Base-by-base conservation (phyloP, 2,329 filamentous ascomycete species). In the Zymoseptoria tritici region DNA sequence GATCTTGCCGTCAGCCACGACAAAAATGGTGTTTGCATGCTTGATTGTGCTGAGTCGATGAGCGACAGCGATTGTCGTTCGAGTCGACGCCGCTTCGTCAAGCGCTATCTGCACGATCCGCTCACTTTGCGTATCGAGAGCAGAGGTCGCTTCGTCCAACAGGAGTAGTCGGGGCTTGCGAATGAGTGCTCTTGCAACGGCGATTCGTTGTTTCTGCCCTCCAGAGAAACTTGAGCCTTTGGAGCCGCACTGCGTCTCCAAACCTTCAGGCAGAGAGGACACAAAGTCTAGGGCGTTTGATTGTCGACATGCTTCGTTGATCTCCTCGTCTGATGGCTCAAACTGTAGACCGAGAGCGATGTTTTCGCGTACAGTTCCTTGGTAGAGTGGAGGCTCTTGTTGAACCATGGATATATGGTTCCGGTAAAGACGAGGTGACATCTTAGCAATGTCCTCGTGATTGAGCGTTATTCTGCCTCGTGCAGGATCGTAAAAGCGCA, bases 371-470 rank as follows among this genome's bases (percentile, higher is more conserved):
- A 91, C 80, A 0, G 84, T 84, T 64, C 85, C 85, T 71, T 86
- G 84, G 68, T 89, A 91, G 5, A 92, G 79, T 0, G 85, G 86
- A 8, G 89, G 81, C 70, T 92, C 88, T 72, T 92, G 89, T 3
- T 87, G 84, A 0, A 92, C 89, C 0, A 92, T 80, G 1, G 87
- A 86, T 11, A 91, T 78, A 42, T 83, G 75, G 58, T 80, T 79
- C 49, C 89, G 83, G 70, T 90, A 90, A 19, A 80, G 75, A 61
- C 79, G 79, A 0, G 87, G 78, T 58, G 86, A 82, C 56, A 90
- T 71, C 1, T 78, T 70, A 1, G 76, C 72, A 51, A 91, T 83
- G 66, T 87, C 80, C 55, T 78, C 76, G 4, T 80, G 83, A 69
- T 89, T 85, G 29, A 79, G 61, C 1, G 63, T 67, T 49, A 81